phyloP scores from a whole-genome alignment of 2,329 filamentous ascomycete species.

The Aspergillus tubingensis region DNA sequence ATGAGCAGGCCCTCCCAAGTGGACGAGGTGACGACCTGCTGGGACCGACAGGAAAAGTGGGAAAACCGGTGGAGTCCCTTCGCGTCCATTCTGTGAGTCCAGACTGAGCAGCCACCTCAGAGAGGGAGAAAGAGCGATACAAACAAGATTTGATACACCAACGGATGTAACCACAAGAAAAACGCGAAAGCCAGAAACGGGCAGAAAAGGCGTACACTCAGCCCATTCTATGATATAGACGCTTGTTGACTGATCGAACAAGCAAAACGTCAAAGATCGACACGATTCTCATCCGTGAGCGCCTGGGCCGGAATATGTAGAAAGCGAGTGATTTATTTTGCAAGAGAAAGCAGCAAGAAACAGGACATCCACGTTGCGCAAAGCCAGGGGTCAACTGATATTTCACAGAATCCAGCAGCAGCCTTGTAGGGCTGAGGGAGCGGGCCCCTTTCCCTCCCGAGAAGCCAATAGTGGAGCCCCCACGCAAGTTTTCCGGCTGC shows the following conservation, averaged over 20 bases:
- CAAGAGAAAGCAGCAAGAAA: not conserved
- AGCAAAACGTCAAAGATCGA: not conserved
- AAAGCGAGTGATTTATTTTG: not conserved
- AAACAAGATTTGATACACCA: not conserved
- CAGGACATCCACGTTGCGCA: not conserved
- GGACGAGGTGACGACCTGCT: constrained; percentile 41
- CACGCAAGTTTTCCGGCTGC: too few relatives aligned
- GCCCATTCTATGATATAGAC: not conserved
- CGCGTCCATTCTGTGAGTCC: constrained; percentile 4
- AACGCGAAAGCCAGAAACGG: not conserved
- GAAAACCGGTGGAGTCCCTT: constrained; percentile 65
- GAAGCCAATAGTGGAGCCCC: not conserved
- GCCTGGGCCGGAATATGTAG: too few relatives aligned
- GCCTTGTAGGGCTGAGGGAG: constrained; percentile 2
- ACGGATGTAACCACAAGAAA: not conserved
- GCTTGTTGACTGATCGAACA: not conserved
- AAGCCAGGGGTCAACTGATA: not conserved
- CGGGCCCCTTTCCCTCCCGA: not conserved
- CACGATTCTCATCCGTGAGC: not conserved
- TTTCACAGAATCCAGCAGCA: not conserved
- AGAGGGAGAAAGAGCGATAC: not conserved
- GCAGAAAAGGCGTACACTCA: not conserved
- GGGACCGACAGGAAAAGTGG: constrained; percentile 90
- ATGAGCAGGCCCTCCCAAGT: constrained; percentile 26
- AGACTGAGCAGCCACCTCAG: not conserved